Evolutionary conservation across 2,329 filamentous ascomycete genomes (phyloP), one percentile per base, ranked within the genome.

Genomic region (Cytospora piceae): DNA sequence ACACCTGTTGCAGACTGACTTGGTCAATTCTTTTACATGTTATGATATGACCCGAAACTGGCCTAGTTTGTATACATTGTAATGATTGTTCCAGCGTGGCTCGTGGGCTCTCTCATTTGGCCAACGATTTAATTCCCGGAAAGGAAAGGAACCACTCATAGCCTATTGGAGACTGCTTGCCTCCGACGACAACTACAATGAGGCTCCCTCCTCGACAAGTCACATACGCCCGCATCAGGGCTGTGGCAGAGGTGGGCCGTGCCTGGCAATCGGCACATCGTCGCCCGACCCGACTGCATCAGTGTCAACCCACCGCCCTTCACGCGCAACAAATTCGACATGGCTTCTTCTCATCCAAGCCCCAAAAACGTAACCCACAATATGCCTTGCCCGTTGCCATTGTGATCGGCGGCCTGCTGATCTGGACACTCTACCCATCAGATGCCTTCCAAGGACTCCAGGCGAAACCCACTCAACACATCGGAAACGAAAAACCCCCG

Each of bases 401-500:
- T n/a, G 61, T 74, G 61, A 65, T 76, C 58, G 72, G 75, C 70
- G 72, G 72, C 61, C 72, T 78, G 70, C 74, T 80, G 72, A 73
- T 77, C 62, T 77, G 76, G 69, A 74, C 74, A 66, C 72, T 80
- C 58, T 78, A 77, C 71, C 78, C 78, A 72, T 74, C 72, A 73
- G 75, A 78, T 72, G 74, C 73, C 69, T 66, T 74, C 53, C 75
- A 66, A 66, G 64, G 64, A 68, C 52, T 57, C 58, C 65, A 60
- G 49, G 55, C 17, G 71, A 54, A 65, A 60, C 12, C 24, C 56
- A 55, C 34, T 53, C 32, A 27, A 49, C 58, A 17, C 1, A 42
- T 31, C 58, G 42, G 24, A 34, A 58, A 27, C 52, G 58, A 67
- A 22, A 39, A 71, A 22, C 22, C 55, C 11, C 57, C 63, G 37